Evolutionary conservation across 805 yeast genomes (phyloP), one percentile per base, ranked within the genome.

Genomic region (Kuraishia ogatae): DNA sequence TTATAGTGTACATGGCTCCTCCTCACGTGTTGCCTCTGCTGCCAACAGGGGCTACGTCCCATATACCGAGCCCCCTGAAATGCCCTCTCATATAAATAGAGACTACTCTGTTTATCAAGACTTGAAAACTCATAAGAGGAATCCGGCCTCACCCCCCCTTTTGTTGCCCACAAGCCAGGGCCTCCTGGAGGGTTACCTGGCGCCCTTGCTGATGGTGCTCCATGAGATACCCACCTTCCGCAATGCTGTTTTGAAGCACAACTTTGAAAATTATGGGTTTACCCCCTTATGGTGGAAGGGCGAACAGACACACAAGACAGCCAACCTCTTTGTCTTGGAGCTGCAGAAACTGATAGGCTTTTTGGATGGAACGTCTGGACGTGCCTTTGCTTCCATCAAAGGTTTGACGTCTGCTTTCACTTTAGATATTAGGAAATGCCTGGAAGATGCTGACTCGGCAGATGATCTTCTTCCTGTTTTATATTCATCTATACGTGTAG

Each of bases 231-330:
- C 75, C 0, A 55, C 55, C 4, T 68, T 78, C 39, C 65, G 70
- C 17, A 65, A 66, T 47, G 54, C 62, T 0, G 57, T 77, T 1
- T 61, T 71, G 52, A 57, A 61, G 1, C 43, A 66, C 43, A 61
- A 65, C n/a, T 71, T 67, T 55, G 57, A 60, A 2, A 64, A 66
- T 2, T 66, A 74, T 54, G 75, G 76, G 0, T 75, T 61, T 56
- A 60, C 69, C 17, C 67, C 71, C 3, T 61, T 64, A 50, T 76
- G 80, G 80, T 76, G 73, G 70, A 71, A 61, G 55, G 71, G 68
- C 0, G 64, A 62, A 1, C 26, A 19, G 1, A 22, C 52, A 10
- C 50, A 39, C 22, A 60, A 58, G 35, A 62, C 70, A 23, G 46
- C 60, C 1, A 55, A 67, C n/a, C 54, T 61, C 11, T 64, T 71